Percentiles rank a stretch among this genome's conserved stretches.
phyloP scores from a whole-genome alignment of 345 rosid genomes.

The Arabis hirsuta region DNA sequence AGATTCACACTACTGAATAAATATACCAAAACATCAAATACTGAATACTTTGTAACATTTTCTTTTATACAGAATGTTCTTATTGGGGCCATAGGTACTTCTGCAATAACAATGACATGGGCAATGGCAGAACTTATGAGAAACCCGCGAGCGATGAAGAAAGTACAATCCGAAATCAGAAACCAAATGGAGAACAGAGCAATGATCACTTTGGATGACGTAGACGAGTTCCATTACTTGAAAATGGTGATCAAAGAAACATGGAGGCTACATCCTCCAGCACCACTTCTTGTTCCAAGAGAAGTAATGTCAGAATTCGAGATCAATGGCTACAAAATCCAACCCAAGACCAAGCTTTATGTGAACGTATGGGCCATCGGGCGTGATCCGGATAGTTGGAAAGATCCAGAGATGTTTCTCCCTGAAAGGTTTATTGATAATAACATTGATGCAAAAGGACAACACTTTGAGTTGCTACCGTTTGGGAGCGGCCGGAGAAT shows the following conservation, averaged over 20 bases:
- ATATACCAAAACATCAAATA: neutral
- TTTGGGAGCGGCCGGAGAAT: constrained; percentile 57
- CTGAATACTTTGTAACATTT: neutral
- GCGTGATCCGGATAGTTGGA: constrained; percentile 52
- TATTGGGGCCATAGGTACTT: constrained; percentile 35
- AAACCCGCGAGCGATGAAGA: constrained; percentile 51
- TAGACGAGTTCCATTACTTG: constrained; percentile 47
- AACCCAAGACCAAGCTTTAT: constrained; percentile 45
- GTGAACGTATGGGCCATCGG: constrained; percentile 60
- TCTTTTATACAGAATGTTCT: constrained; percentile 42
- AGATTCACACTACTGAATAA: neutral
- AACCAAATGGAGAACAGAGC: constrained; percentile 35
- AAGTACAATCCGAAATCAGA: constrained; percentile 52
- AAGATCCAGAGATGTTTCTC: constrained; percentile 45
- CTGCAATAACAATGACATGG: constrained; percentile 47
- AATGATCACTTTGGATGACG: constrained; percentile 41
- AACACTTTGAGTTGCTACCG: constrained; percentile 50
- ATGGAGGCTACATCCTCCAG: constrained; percentile 59
- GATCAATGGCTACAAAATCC: constrained; percentile 45
- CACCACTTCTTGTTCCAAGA: constrained; percentile 50
- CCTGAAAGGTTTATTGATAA: constrained; percentile 51
- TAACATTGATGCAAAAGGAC: constrained; percentile 50
- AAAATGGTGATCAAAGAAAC: constrained; percentile 58
- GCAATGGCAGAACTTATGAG: constrained; percentile 53
- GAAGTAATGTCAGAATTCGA: constrained; percentile 50